A percentile compares a stretch with the other conserved stretches of the same genome.
phyloP scores from a whole-genome alignment of 306 rosid genomes.

The Trifolium pratense region DNA sequence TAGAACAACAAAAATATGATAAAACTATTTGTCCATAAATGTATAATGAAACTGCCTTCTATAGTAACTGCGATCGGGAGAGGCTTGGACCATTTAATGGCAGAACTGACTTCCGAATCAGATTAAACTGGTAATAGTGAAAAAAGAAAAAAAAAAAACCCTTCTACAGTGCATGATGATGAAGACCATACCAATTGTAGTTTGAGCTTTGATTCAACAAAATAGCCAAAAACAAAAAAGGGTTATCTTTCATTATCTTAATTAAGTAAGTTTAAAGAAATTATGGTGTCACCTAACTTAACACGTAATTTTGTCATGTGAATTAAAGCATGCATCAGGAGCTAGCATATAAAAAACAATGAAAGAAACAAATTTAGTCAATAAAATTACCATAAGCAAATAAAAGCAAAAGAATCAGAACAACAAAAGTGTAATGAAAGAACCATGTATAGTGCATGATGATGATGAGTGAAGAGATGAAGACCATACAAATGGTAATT shows the following conservation, averaged over 20 bases:
- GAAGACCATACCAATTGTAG: neutral
- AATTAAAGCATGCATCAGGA: neutral
- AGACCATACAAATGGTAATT: neutral
- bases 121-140: too few relatives aligned
- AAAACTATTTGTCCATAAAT: too few relatives aligned
- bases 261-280: too few relatives aligned
- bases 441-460: conserved; percentile 14
- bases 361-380: neutral
- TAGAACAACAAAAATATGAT: too few relatives aligned
- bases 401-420: neutral
- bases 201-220: too few relatives aligned
- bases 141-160: too few relatives aligned
- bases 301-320: too few relatives aligned
- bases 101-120: too few relatives aligned
- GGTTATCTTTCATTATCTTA: neutral
- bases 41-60: too few relatives aligned
- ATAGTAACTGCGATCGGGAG: too few relatives aligned
- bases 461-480: neutral
- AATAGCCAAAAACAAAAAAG: neutral
- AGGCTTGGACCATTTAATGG: too few relatives aligned
- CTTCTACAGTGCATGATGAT: too few relatives aligned
- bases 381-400: neutral
- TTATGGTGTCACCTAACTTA: neutral
- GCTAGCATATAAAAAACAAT: neutral
- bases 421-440: neutral